phyloP scores from a whole-genome alignment of 768 basidiomycete genomes.

The Mycena metata region DNA sequence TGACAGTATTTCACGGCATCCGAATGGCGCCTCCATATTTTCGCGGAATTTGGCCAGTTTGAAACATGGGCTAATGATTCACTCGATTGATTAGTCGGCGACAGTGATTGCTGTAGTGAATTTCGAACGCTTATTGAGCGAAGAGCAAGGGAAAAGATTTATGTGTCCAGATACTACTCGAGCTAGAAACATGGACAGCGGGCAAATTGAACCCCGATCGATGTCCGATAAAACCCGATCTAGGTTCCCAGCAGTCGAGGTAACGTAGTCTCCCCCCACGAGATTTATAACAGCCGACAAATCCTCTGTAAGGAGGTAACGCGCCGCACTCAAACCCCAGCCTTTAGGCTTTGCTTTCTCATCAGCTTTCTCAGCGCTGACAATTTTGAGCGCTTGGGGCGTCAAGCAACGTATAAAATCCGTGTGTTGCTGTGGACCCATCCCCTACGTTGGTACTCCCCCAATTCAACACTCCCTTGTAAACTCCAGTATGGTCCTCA shows the following conservation, averaged over 20 bases:
- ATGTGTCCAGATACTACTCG: neutral
- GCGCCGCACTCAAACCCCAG: neutral
- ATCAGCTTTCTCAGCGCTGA: neutral
- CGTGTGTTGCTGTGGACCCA: neutral
- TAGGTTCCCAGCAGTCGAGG: neutral
- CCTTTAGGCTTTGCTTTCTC: neutral
- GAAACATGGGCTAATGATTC: neutral
- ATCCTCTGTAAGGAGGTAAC: neutral
- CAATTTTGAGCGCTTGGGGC: neutral
- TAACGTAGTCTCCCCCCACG: neutral
- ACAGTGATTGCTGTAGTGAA: neutral
- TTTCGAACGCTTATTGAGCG: neutral
- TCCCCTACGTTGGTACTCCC: constrained; percentile 1
- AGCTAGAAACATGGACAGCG: constrained; percentile 5
- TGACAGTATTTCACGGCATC: neutral
- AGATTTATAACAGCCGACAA: neutral
- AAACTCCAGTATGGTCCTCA: neutral
- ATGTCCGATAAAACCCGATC: neutral
- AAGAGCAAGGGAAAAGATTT: constrained; percentile 4
- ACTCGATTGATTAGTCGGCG: neutral
- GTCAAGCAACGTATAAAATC: neutral
- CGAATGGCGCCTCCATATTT: constrained; percentile 1
- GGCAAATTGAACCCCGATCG: neutral
- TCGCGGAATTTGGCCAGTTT: neutral
- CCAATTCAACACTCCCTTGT: no score